A percentile compares a stretch with the other conserved stretches of the same genome.
Evolutionary conservation across 495 filamentous ascomycete genomes (phyloP).

Genomic region (Penicillium roqueforti): DNA sequence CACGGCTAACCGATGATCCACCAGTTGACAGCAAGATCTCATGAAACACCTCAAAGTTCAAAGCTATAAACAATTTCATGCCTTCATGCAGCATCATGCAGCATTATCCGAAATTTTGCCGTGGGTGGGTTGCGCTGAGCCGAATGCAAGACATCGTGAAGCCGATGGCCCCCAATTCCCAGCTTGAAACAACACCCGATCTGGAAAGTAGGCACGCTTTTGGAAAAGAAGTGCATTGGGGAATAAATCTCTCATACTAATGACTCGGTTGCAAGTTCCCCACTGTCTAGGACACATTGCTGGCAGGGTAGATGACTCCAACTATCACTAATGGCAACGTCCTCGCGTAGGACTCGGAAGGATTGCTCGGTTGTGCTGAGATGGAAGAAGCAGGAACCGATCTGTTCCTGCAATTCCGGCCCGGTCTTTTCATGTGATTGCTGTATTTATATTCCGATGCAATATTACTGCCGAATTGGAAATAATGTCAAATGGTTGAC

Average conservation of each 20-base stretch:
- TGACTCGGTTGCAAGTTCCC: background rate
- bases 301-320: background rate
- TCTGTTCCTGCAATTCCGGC: background rate
- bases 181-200: background rate
- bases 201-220: background rate
- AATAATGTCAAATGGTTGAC: too few relatives aligned
- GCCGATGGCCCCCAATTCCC: background rate
- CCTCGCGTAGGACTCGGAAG: too few relatives aligned
- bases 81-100: background rate
- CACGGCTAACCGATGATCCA: background rate
- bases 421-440: background rate
- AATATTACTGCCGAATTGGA: too few relatives aligned
- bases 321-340: background rate
- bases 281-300: background rate
- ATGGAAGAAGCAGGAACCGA: background rate
- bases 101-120: background rate
- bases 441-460: background rate
- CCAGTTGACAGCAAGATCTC: background rate
- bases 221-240: background rate
- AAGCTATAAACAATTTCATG: too few relatives aligned
- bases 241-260: background rate
- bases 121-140: background rate
- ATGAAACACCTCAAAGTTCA: background rate
- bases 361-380: background rate
- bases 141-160: background rate